Evolutionary conservation across 257 asterid species (phyloP), one percentile per base, ranked within the genome.

Genomic region (Fraxinus anomala): DNA sequence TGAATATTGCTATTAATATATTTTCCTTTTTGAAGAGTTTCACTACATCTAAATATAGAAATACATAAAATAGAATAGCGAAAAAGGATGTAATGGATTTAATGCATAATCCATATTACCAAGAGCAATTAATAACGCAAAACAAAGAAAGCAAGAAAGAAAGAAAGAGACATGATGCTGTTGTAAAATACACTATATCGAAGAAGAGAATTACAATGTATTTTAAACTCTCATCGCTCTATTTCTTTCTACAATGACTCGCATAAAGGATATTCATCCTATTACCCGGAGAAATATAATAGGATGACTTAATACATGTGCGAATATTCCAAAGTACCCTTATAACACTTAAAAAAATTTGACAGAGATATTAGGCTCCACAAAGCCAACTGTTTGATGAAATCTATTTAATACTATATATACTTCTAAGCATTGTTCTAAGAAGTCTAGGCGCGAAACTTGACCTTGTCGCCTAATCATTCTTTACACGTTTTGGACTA

Each of bases 1-100:
- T 40, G 74, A 75, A 70, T 80, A 12, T 12, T 63, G 36, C 69
- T 10, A 63, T 63, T 26, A 63, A 26, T 63, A 63, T 23, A 63
- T 63, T 63, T 63, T 24, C 17, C 69, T 9, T 63, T 63, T 24
- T 2, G 30, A 17, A 63, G 31, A 63, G 36, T 63, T 63, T 10
- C 69, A 21, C 67, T 7, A 59, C 28, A 6, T 56, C 9, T 44
- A 40, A 44, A 44, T 44, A 4, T 3, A 9, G 47, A 9, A 9
- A 40, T 37, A 40, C 14, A 40, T 2, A 9, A 40, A 40, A 40
- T 44, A 3, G 54, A 44, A 17, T 13, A 3, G 54, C 6, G 1
- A 17, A 4, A 44, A 44, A 13, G 17, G 54, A 14, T 0, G 17
- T 13, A 9, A 44, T 13, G 54, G 54, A 13, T 44, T 44, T 13